Percentiles rank a stretch among this genome's conserved stretches.
phyloP scores from a whole-genome alignment of 352 stramenopile genomes.

The Pythium graminicola region DNA sequence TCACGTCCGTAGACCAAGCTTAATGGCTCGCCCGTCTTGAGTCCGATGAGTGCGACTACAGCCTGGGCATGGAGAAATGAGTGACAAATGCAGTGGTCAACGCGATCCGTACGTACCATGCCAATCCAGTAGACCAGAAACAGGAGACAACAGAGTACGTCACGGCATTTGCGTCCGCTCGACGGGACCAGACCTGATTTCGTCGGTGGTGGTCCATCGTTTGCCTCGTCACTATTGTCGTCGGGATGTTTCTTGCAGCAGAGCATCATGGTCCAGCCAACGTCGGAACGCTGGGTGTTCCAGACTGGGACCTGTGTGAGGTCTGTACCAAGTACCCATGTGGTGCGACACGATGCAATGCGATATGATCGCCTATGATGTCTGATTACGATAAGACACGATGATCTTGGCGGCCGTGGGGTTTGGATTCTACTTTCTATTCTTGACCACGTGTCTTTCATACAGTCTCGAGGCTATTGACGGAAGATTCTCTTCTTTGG shows the following conservation, averaged over 20 bases:
- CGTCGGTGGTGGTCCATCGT: constrained; percentile 3
- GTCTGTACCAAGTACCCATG: too few species aligned
- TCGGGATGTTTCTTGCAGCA: constrained; percentile 18
- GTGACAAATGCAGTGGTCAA: too few species aligned
- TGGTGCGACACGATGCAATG: too few species aligned
- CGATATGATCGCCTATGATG: too few species aligned
- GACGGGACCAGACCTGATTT: constrained; percentile 28
- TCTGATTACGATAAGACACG: too few species aligned
- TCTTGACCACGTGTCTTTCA: too few species aligned
- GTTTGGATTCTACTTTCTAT: too few species aligned
- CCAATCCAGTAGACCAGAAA: constrained; percentile 85
- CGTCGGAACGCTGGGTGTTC: too few species aligned
- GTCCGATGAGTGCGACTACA: constrained; percentile 51
- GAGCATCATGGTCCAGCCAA: constrained; percentile 7
- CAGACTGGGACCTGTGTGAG: too few species aligned
- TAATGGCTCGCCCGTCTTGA: constrained; percentile 61
- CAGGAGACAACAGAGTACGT: constrained; percentile 70
- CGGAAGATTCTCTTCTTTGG: not conserved
- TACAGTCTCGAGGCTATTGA: too few species aligned
- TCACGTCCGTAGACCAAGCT: constrained; percentile 78
- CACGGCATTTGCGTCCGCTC: constrained; percentile 42
- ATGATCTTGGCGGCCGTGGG: too few species aligned
- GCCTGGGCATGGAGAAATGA: constrained; percentile 21
- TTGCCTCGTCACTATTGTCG: constrained; percentile 1
- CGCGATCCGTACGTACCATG: constrained; percentile 67